Evolutionary conservation across 495 filamentous ascomycete species (phyloP), one percentile per base, ranked within the genome.

Genomic region (Tuber calosporum): DNA sequence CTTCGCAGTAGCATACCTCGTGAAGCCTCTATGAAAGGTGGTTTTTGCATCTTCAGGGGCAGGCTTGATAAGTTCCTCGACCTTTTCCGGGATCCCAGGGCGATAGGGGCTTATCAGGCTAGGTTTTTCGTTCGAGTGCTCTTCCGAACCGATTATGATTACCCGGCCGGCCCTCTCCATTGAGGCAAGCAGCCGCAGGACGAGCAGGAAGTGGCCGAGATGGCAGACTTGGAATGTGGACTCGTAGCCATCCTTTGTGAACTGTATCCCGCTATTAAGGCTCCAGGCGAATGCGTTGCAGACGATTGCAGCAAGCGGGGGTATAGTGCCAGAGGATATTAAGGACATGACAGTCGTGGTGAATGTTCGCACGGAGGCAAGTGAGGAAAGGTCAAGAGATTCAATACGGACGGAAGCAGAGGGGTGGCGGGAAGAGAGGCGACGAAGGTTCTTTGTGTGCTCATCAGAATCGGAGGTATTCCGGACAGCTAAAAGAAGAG

Each of bases 241-340:
- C 43, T 71, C 69, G 42, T 71, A 71, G n/a, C 41, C 69, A n/a
- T 71, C 69, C 43, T 22, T 17, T 26, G 20, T 71, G 48, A 68
- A 68, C 39, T 68, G 43, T 30, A 26, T 36, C n/a, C 69, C 69
- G 20, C 43, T 71, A 22, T 68, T 71, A 17, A 71, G 69, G 69
- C 69, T 68, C 69, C 69, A 71, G 22, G 69, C 22, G 69, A 71
- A 71, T 36, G 69, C 69, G 34, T 71, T 71, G 20, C 69, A 71
- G 39, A 71, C 69, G 6, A 71, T 68, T 1, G 69, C 69, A 67
- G 69, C 43, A 8, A 71, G 43, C 69, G 34, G 69, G 26, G 69
- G 69, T 62, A 71, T 62, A 13, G 43, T 26, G 43, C 69, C 69
- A 26, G 69, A 68, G 13, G 43, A 26, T 62, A 71, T 62, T 68